Evolutionary conservation across 768 basidiomycete species (phyloP).

Genomic region (Butyriboletus loyo): DNA sequence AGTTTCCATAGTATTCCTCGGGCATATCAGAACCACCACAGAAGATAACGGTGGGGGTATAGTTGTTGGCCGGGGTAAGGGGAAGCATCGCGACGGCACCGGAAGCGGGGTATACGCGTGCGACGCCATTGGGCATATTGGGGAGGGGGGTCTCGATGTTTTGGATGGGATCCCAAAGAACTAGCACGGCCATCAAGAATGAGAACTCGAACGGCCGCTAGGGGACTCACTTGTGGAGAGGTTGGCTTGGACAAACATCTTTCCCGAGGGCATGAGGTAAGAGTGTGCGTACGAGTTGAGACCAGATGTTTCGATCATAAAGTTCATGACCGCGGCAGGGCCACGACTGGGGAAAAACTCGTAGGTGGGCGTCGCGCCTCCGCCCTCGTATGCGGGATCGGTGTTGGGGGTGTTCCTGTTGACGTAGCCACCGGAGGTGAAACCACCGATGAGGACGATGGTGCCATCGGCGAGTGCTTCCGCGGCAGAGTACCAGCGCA

Average conservation of each 20-base stretch:
- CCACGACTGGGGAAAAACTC: slow-evolving; percentile 75
- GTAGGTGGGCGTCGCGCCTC: slow-evolving; percentile 72
- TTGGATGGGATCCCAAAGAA: slow-evolving; percentile 48
- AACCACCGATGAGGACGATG: slow-evolving; percentile 76
- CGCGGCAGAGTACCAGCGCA: slow-evolving; percentile 73
- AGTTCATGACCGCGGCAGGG: slow-evolving; percentile 50
- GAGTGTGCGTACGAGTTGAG: slow-evolving; percentile 75
- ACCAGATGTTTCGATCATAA: slow-evolving; percentile 70
- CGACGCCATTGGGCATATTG: slow-evolving; percentile 68
- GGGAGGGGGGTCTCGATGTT: slow-evolving; percentile 66
- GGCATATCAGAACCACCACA: slow-evolving; percentile 87
- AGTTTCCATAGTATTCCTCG: slow-evolving; percentile 71
- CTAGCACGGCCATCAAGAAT: slow-evolving; percentile 19
- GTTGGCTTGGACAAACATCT: slow-evolving; percentile 79
- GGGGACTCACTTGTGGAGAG: slow-evolving; percentile 56
- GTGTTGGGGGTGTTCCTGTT: slow-evolving; percentile 66
- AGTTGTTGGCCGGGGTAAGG: slow-evolving; percentile 85
- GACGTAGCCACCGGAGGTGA: slow-evolving; percentile 70
- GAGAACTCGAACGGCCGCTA: neutral
- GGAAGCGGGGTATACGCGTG: slow-evolving; percentile 86
- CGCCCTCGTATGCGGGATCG: slow-evolving; percentile 58
- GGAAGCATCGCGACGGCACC: slow-evolving; percentile 89
- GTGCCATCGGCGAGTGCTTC: slow-evolving; percentile 74
- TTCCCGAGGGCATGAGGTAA: slow-evolving; percentile 70
- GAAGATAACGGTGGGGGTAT: slow-evolving; percentile 80